Percentiles rank a stretch among this genome's conserved stretches.
Conservation (phyloP, 371 early-diverging fungal genomes). For the Mucor saturninus region DNA sequence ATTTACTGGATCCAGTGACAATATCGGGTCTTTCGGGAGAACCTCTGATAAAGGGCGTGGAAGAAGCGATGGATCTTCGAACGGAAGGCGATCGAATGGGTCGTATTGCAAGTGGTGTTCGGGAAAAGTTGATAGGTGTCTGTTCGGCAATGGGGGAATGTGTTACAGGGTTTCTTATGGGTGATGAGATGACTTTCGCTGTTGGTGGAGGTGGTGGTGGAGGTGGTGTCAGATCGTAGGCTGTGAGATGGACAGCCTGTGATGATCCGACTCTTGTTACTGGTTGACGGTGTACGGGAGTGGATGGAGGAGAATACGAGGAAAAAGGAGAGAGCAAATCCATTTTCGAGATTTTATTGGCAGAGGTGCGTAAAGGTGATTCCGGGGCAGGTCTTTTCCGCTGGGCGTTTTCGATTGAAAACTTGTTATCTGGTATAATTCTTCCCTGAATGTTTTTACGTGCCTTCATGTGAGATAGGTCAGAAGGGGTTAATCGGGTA, state of each 20-base stretch:
- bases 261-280: too few species aligned
- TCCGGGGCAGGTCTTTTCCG: too few species aligned
- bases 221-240: too few species aligned
- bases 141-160: too few species aligned
- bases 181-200: too few species aligned
- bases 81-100: not conserved
- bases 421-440: conserved; percentile 12
- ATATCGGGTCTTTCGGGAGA: conserved; percentile 3
- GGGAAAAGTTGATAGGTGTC: not conserved
- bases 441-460: conserved; percentile 16
- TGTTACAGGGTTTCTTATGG: too few species aligned
- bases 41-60: not conserved
- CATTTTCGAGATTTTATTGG: too few species aligned
- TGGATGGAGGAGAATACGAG: too few species aligned
- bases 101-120: not conserved
- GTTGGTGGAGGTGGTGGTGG: not conserved
- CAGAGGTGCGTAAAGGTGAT: too few species aligned
- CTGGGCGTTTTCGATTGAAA: conserved; percentile 1
- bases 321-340: too few species aligned
- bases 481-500: not conserved
- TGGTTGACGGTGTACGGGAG: too few species aligned
- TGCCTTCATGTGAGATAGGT: not conserved
- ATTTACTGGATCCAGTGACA: conserved; percentile 12
- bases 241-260: too few species aligned
- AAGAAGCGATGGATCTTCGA: not conserved